These are phyloP conservation scores for Vaccinium darrowii DNA, from an alignment of 148 eudicot species.

Conservation along the genomic window DNA sequence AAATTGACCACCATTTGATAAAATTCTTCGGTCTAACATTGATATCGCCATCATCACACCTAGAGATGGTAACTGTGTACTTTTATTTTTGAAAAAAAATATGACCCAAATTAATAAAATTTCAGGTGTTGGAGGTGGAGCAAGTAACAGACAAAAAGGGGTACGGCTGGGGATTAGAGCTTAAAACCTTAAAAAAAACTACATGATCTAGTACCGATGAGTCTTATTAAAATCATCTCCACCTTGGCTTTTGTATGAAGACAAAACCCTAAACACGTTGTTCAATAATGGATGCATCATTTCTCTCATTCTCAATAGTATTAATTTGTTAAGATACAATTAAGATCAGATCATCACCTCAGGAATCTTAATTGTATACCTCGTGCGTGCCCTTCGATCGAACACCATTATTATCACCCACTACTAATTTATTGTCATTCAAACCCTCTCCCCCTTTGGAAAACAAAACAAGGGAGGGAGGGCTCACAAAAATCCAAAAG, in stretches of 20 bases:
- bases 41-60: not conserved
- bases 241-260: constrained; percentile 21
- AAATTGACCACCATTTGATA: too few species aligned
- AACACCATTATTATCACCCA: not conserved
- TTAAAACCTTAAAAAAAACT: not conserved
- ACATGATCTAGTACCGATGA: constrained; percentile 1
- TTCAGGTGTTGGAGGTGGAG: not conserved
- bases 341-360: not conserved
- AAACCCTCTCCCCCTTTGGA: not conserved
- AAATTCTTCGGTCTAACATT: too few species aligned
- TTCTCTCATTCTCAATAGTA: not conserved
- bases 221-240: not conserved
- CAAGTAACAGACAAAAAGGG: not conserved
- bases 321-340: not conserved
- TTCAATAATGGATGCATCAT: not conserved
- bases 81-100: too few species aligned
- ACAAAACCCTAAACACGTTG: constrained; percentile 11
- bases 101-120: too few species aligned
- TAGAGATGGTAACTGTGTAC: not conserved
- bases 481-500: too few species aligned
- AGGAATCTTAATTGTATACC: not conserved
- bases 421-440: not conserved
- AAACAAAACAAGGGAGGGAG: too few species aligned
- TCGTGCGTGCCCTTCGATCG: constrained; percentile 1
- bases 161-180: constrained; percentile 6